phyloP scores from a whole-genome alignment of 2,329 filamentous ascomycete species.

The Neoscytalidium dimidiatum region DNA sequence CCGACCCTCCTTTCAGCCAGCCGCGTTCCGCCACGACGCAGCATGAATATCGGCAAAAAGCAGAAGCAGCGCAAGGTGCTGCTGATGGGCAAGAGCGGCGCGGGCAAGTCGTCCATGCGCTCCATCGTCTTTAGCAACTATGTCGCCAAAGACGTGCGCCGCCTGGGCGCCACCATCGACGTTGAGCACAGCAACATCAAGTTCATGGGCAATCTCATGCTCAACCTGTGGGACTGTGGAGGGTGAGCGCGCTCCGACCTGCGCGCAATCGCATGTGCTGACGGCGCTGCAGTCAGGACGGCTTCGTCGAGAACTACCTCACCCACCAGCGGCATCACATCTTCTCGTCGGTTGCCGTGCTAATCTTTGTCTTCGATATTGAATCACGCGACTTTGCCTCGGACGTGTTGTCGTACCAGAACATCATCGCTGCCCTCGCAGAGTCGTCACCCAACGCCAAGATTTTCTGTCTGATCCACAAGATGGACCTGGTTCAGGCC shows the following conservation, averaged over 20 bases:
- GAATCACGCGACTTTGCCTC: slow-evolving; percentile 93
- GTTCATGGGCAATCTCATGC: slow-evolving; percentile 94
- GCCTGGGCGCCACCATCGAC: slow-evolving; percentile 94
- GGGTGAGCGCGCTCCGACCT: slow-evolving; percentile 53
- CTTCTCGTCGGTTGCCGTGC: slow-evolving; percentile 92
- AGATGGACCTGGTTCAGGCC: slow-evolving; percentile 93
- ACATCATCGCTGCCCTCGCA: slow-evolving; percentile 83
- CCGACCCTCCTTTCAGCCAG: neutral
- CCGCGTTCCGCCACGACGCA: slow-evolving; percentile 15
- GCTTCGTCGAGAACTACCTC: slow-evolving; percentile 98
- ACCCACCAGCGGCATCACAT: slow-evolving; percentile 94
- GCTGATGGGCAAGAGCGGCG: slow-evolving; percentile 86
- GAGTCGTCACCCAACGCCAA: slow-evolving; percentile 81
- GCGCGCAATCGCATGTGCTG: neutral
- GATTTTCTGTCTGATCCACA: slow-evolving; percentile 95
- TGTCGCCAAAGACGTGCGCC: slow-evolving; percentile 90
- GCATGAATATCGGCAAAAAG: slow-evolving; percentile 45
- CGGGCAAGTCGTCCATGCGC: slow-evolving; percentile 97
- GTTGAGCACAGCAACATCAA: slow-evolving; percentile 98
- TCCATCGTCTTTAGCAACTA: slow-evolving; percentile 99
- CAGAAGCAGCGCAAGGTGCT: slow-evolving; percentile 58
- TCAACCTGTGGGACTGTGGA: slow-evolving; percentile 98
- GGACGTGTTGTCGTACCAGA: slow-evolving; percentile 88
- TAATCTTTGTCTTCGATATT: slow-evolving; percentile 99
- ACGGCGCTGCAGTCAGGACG: slow-evolving; percentile 70